Evolutionary conservation across 129 eudicot genomes (phyloP), one percentile per base, ranked within the genome.

Genomic region (Chrysanthemum makinoi): DNA sequence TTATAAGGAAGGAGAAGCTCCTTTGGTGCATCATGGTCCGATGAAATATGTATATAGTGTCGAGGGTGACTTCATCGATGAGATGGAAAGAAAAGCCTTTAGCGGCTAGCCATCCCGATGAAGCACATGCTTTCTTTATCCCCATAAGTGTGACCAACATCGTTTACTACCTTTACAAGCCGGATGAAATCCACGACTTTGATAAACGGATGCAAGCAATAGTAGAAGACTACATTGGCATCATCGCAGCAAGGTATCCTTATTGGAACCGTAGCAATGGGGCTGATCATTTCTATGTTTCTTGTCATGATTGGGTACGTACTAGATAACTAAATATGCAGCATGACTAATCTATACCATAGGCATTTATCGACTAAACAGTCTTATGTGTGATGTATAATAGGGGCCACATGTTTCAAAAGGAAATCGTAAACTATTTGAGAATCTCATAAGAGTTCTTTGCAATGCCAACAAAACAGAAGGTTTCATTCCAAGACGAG

Each of bases 271-370:
- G 88, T 47, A 91, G 86, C 74, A 84, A 69, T 6, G 97, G 89
- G 0, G 88, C 92, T 15, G 95, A 91, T 78, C 97, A 91, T 61
- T 83, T 88, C 77, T 87, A 88, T 80, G 82, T 85, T 20, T 83
- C 97, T 75, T 91, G 97, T 53, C 97, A 91, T 74, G 92, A 91
- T 68, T 91, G 97, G 95, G 97, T 91, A 79, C 16, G 83, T 75
- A n/a, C 10, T 15, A 5, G 16, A 52, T 52, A 14, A 14, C 9
- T 14, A 11, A 14, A 17, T 2, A 52, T n/a, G 18, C 58, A n/a
- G 58, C 58, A 6, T 18, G 0, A 16, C 10, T 16, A 56, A 22
- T 56, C 11, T 19, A 57, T 3, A 8, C 33, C 22, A 57, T 19
- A 26, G 4, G 4, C 9, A 57, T 26, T 57, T 10, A 19, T 35